phyloP scores from a whole-genome alignment of 768 basidiomycete species.

The Rhizopogon salebrosus region DNA sequence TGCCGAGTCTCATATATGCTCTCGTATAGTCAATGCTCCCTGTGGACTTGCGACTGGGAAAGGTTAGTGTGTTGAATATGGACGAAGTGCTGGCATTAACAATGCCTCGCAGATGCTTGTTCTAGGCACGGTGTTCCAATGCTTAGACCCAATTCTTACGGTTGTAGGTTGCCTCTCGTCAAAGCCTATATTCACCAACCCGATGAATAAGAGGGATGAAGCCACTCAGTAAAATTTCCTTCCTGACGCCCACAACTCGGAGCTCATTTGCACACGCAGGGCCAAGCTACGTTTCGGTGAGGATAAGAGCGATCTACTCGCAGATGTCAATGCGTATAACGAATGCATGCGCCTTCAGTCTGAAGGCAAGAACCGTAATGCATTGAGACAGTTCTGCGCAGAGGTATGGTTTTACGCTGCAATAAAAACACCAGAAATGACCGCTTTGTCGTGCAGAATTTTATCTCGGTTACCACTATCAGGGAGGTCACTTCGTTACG shows the following conservation, averaged over 20 bases:
- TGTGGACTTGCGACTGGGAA: constrained; percentile 80
- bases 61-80: constrained; percentile 37
- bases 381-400: constrained; percentile 63
- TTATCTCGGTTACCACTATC: constrained; percentile 68
- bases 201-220: constrained; percentile 81
- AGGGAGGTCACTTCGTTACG: constrained; percentile 78
- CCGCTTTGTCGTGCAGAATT: constrained; percentile 49
- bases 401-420: constrained; percentile 35
- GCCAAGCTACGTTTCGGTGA: constrained; percentile 66
- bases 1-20: constrained; percentile 2
- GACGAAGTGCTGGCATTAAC: constrained; percentile 3
- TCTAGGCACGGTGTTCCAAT: constrained; percentile 77
- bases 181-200: constrained; percentile 80
- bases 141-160: constrained; percentile 75
- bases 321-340: constrained; percentile 73
- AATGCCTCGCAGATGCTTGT: constrained; percentile 69
- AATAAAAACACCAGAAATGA: constrained; percentile 4
- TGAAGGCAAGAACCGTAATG: constrained; percentile 42
- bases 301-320: constrained; percentile 79
- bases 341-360: constrained; percentile 48
- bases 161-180: constrained; percentile 80
- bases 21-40: constrained; percentile 69
- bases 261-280: constrained; percentile 32
- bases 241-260: background rate
- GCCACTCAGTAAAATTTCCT: constrained; percentile 50